Evolutionary conservation across 192 early-diverging fungal species (phyloP), one percentile per base, ranked within the genome.

Genomic region (Linderina pennispora): DNA sequence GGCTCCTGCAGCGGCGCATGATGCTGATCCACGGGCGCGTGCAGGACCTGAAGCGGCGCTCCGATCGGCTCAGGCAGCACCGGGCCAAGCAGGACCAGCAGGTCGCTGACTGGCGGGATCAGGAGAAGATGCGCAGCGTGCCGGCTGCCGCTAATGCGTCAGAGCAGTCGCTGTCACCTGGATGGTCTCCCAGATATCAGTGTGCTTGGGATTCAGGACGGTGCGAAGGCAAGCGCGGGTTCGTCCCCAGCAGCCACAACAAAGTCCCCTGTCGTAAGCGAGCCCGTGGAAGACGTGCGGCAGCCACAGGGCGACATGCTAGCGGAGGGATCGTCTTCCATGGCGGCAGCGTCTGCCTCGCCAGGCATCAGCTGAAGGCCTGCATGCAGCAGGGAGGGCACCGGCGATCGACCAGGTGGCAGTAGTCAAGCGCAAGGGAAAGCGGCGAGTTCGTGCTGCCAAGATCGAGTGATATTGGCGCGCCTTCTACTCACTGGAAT

Each of bases 401-500:
- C 23, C 39, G 3, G 15, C 36, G 2, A 17, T 35, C 23, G 36
- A 36, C 3, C 33, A 39, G 37, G 4, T 55, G 3, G 33, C 42
- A 32, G 54, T 43, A 3, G 45, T 69, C 10, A 69, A 69, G 54
- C 65, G 65, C 40, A 62, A 60, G 38, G 65, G 65, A n/a, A 69
- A 69, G 48, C 65, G 65, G 53, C 58, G 58, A 58, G 65, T 69
- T 10, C 65, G 65, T 19, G 45, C 62, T 37, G 53, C 65, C 23
- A 69, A 40, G 6, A 69, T 69, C 24, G 65, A 69, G 16, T 67
- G 32, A 50, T 8, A 20, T 18, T 26, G 1, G 23, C 11, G 18
- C 8, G 11, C 2, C 11, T 15, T 21, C 35, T 36, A 34, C 36
- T 48, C 36, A 28, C n/a, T n/a, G n/a, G n/a, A n/a, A n/a, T n/a